Evolutionary conservation across 2,329 filamentous ascomycete genomes (phyloP).

Genomic region (Moelleriella libera): DNA sequence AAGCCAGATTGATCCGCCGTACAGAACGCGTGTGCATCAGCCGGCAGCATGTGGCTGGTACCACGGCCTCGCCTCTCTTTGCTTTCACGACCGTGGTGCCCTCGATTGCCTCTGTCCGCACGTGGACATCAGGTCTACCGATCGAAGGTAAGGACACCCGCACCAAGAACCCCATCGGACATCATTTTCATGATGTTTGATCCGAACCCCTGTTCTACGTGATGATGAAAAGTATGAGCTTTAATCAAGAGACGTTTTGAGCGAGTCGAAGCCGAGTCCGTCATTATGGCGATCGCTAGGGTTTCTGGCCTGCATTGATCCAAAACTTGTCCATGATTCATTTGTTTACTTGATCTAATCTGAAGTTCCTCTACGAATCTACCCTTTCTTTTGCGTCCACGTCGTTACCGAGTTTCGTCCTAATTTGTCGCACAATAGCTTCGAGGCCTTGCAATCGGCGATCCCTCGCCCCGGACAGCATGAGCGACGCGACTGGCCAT

Average conservation of each 20-base stretch:
- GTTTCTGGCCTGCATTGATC: conserved; percentile 22
- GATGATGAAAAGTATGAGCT: conserved; percentile 28
- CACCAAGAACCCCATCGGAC: too few species aligned
- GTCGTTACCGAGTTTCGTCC: conserved; percentile 13
- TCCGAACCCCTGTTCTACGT: conserved; percentile 4
- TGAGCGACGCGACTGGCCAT: conserved; percentile 63
- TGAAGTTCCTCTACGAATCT: conserved; percentile 20
- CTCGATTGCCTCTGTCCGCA: too few species aligned
- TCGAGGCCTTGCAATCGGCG: conserved; percentile 38
- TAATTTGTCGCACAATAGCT: conserved; percentile 23
- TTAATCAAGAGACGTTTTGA: conserved; percentile 16
- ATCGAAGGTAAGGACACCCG: too few species aligned
- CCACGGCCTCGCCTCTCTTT: too few species aligned
- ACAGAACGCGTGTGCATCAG: too few species aligned
- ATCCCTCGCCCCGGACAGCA: conserved; percentile 33
- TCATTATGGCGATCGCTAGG: conserved; percentile 19
- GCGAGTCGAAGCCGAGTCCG: conserved; percentile 34
- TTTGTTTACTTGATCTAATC: conserved; percentile 50
- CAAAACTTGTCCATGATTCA: conserved; percentile 15
- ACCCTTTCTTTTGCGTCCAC: conserved; percentile 5
- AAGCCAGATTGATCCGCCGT: too few species aligned
- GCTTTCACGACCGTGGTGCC: too few species aligned
- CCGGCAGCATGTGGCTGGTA: too few species aligned
- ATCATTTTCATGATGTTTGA: too few species aligned
- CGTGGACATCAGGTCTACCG: too few species aligned